Evolutionary conservation across 106 monocot species (phyloP).

Genomic region (Apostasia shenzhenica): DNA sequence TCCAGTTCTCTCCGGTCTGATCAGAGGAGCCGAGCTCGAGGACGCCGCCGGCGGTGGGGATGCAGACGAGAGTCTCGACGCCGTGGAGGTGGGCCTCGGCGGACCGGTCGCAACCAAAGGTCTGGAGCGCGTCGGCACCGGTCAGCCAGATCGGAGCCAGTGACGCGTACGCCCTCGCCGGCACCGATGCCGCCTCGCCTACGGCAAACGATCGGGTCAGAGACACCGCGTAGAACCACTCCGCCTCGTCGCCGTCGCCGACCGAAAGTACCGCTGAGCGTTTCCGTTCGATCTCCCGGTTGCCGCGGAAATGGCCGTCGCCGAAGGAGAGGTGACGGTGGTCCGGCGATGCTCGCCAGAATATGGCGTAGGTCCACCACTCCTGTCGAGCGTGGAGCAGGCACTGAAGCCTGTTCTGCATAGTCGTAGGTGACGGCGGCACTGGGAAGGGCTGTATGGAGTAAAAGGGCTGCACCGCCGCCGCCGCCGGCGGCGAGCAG

Average conservation of each 20-base stretch:
- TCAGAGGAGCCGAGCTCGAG: constrained; percentile 40
- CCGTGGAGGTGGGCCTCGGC: constrained; percentile 23
- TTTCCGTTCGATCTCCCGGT: neutral
- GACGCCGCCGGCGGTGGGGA: constrained; percentile 10
- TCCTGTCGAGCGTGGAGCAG: constrained; percentile 38
- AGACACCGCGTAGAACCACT: constrained; percentile 60
- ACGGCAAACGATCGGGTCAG: constrained; percentile 18
- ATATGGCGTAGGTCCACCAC: constrained; percentile 55
- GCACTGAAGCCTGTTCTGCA: constrained; percentile 24
- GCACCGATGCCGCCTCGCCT: constrained; percentile 11
- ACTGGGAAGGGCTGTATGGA: too few relatives aligned
- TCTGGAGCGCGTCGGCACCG: constrained; percentile 12
- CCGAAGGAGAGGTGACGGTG: constrained; percentile 27
- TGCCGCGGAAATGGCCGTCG: constrained; percentile 42
- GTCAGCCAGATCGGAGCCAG: constrained; percentile 26
- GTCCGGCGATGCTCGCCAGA: constrained; percentile 30
- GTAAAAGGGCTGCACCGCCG: neutral
- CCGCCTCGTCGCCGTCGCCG: constrained; percentile 18
- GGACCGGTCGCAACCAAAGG: constrained; percentile 18
- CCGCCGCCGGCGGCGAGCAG: neutral
- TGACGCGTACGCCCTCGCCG: constrained; percentile 15
- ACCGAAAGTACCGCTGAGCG: neutral
- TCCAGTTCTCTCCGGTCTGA: constrained; percentile 22
- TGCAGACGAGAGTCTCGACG: neutral
- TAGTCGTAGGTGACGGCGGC: constrained; percentile 5